A percentile compares a stretch with the other conserved stretches of the same genome.
These are phyloP conservation scores for Globisporangium nunn DNA, from an alignment of 352 stramenopile species.

Conservation along the genomic window DNA sequence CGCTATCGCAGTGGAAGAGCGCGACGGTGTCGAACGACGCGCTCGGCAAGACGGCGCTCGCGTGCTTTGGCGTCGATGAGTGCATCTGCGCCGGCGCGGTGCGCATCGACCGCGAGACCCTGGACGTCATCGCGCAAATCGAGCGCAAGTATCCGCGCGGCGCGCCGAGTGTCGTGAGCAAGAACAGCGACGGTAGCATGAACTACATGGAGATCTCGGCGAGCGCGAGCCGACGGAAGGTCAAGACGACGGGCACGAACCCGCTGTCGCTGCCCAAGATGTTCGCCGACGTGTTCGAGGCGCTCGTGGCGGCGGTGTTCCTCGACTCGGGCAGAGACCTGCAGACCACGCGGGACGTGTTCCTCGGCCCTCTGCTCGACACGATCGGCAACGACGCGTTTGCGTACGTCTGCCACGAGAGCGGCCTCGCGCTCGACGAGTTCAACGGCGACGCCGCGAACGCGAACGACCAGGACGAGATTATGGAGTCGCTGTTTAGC, in stretches of 20 bases:
- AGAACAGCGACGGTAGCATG: background rate
- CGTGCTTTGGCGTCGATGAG: conserved; percentile 77
- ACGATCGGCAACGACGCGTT: conserved; percentile 68
- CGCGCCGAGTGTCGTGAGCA: background rate
- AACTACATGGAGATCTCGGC: conserved; percentile 4
- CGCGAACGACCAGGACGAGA: conserved; percentile 15
- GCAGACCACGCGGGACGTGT: conserved; percentile 69
- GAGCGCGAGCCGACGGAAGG: conserved; percentile 2
- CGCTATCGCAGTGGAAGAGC: conserved; percentile 79
- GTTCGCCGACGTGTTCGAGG: conserved; percentile 86
- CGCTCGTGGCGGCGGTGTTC: conserved; percentile 82
- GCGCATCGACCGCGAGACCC: conserved; percentile 57
- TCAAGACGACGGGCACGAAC: conserved; percentile 22
- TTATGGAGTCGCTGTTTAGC: conserved; percentile 18
- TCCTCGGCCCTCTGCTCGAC: conserved; percentile 68
- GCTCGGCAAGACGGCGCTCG: conserved; percentile 72
- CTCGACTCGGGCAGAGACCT: conserved; percentile 71
- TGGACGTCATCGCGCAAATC: conserved; percentile 38
- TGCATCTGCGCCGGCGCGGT: conserved; percentile 64
- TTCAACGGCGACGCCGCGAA: conserved; percentile 7
- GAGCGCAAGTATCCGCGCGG: conserved; percentile 37
- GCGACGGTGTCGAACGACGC: conserved; percentile 83
- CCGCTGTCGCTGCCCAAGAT: conserved; percentile 67
- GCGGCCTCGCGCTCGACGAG: conserved; percentile 36
- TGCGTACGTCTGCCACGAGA: conserved; percentile 69